Base-by-base conservation (phyloP, 2,329 filamentous ascomycete genomes). In the Cryphonectria japonica region DNA sequence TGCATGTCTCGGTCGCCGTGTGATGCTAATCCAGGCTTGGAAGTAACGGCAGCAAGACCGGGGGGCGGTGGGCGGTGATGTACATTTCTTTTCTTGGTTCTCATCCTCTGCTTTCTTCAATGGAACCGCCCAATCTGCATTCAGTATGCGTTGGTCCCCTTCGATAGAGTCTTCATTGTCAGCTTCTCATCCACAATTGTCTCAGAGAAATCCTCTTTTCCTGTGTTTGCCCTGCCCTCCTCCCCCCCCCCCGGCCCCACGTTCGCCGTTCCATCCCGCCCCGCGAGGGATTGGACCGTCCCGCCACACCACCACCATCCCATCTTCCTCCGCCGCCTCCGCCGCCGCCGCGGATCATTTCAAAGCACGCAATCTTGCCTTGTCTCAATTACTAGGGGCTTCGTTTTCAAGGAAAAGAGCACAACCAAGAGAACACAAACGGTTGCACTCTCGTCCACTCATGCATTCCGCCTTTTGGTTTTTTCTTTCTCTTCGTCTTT, bases 1-100 rank as follows among this genome's bases (percentile, higher is more conserved):
- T 64, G 69, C 69, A 71, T 46, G 69, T 71, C 69, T 71, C 66
- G 69, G 66, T 34, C 59, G 69, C 61, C 69, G 66, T 50, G 34
- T 29, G 66, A 29, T 46, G 39, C 61, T 64, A 64, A 2, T 9
- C 61, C 61, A 46, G 41, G n/a, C 39, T 29, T 46, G 39, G 61
- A 22, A 37, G 39, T 8, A n/a, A 41, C 60, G 37, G 60, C 60
- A 63, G 13, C 34, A 19, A 34, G 16, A 14, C 37, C 8, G 37
- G 37, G 37, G 37, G 37, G 8, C 8, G 37, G 37, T 8, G 37
- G 37, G 37, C 8, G 9, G 37, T 22, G 19, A 34, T 37, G 19
- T 50, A 7, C 9, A 0, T 50, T 2, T 50, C 19, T 2, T n/a
- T n/a, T 11, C 8, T 22, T n/a, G 16, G 5, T 22, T 7, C 22